These are phyloP conservation scores for Ploettnerulaceae sp. DNA, from an alignment of 2,329 filamentous ascomycete species.

Conservation along the genomic window DNA sequence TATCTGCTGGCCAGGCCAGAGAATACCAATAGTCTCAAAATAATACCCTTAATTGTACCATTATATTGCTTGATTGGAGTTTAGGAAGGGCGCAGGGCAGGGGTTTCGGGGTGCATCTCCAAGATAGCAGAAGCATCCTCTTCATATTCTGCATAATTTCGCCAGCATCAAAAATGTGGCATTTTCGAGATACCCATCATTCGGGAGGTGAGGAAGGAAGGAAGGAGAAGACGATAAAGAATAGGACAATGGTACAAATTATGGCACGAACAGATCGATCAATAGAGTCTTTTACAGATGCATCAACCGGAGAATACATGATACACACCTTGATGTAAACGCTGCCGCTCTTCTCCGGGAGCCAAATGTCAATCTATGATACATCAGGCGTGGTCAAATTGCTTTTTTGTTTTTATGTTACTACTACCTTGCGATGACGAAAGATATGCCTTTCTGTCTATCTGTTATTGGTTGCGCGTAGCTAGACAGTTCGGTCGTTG, in stretches of 20 bases:
- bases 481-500: not conserved
- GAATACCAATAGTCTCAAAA: slow-evolving; percentile 20
- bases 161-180: slow-evolving; percentile 12
- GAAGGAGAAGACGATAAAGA: not conserved
- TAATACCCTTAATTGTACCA: slow-evolving; percentile 14
- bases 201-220: not conserved
- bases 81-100: slow-evolving; percentile 5
- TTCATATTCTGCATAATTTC: slow-evolving; percentile 3
- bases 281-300: slow-evolving; percentile 5
- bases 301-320: slow-evolving; percentile 4
- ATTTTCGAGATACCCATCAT: slow-evolving; percentile 21
- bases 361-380: not conserved
- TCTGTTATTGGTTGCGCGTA: not conserved
- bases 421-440: not conserved
- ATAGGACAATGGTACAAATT: slow-evolving; percentile 14
- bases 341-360: slow-evolving; percentile 8
- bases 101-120: not conserved
- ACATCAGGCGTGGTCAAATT: not conserved
- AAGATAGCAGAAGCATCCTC: not conserved
- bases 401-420: not conserved
- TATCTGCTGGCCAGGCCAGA: slow-evolving; percentile 20
- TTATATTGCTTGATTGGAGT: slow-evolving; percentile 22
- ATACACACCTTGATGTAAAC: slow-evolving; percentile 17
- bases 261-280: slow-evolving; percentile 18
- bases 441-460: not conserved